phyloP scores from a whole-genome alignment of 2,329 filamentous ascomycete genomes.

The Talaromyces rugulosus region DNA sequence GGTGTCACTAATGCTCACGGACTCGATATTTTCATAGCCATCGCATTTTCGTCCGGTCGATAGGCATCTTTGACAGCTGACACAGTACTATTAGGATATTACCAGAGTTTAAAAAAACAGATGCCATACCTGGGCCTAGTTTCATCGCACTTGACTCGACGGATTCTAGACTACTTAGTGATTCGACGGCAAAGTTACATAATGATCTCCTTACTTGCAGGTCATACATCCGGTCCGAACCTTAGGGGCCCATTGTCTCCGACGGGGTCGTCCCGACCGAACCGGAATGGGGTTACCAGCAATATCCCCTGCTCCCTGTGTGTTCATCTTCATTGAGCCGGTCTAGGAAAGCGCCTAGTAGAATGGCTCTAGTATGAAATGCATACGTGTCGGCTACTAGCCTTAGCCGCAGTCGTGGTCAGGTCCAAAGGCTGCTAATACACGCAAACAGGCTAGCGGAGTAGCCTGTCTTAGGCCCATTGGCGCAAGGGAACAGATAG shows the following conservation, averaged over 20 bases:
- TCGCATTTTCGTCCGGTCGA: slow-evolving; percentile 12
- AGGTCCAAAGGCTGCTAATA: background rate
- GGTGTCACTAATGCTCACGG: background rate
- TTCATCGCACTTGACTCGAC: slow-evolving; percentile 13
- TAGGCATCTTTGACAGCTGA: slow-evolving; percentile 8
- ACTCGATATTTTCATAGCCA: slow-evolving; percentile 7
- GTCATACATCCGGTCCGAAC: slow-evolving; percentile 12
- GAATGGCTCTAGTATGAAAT: background rate
- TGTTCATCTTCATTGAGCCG: background rate
- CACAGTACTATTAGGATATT: background rate
- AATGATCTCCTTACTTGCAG: slow-evolving; percentile 7
- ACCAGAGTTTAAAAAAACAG: background rate
- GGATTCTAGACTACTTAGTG: background rate
- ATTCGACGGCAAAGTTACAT: background rate
- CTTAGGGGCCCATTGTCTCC: slow-evolving; percentile 11
- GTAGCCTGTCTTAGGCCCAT: background rate
- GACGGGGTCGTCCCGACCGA: background rate
- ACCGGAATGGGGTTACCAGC: background rate
- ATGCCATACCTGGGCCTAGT: slow-evolving; percentile 3
- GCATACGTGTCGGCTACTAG: background rate
- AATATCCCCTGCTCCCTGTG: background rate
- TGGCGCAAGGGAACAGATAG: background rate
- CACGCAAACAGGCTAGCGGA: background rate
- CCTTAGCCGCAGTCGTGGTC: background rate
- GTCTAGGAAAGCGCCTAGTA: background rate